These are phyloP conservation scores for Verticillium isaacii DNA, from an alignment of 2,329 filamentous ascomycete species.

Conservation along the genomic window DNA sequence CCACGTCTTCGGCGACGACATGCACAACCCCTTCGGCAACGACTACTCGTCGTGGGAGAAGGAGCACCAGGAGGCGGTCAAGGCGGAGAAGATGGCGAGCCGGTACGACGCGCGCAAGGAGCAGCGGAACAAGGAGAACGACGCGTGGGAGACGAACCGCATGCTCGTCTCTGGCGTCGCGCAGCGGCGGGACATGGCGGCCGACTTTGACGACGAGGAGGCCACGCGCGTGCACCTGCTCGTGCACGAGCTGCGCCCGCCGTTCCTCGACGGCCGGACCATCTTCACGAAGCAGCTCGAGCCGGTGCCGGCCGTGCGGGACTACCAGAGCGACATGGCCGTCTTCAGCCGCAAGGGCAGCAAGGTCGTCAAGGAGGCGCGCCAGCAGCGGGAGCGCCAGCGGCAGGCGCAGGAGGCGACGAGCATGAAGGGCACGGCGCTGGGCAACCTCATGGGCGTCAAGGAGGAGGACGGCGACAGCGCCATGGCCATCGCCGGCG, in stretches of 20 bases:
- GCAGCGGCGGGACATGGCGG: conserved; percentile 75
- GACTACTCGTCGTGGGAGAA: conserved; percentile 69
- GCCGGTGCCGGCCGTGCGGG: conserved; percentile 85
- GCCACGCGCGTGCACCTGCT: conserved; percentile 83
- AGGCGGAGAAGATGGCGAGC: conserved; percentile 75
- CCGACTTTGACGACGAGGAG: conserved; percentile 89
- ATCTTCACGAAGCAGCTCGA: conserved; percentile 98
- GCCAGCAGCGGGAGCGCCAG: conserved; percentile 88
- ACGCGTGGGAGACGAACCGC: conserved; percentile 97
- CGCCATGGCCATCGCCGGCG: conserved; percentile 69
- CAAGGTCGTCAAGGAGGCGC: conserved; percentile 82
- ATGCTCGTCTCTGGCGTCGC: conserved; percentile 97
- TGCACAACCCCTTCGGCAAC: conserved; percentile 87
- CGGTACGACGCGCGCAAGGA: conserved; percentile 65
- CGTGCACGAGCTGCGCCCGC: conserved; percentile 89
- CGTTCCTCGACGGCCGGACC: conserved; percentile 89
- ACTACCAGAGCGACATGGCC: conserved; percentile 97
- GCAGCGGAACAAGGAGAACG: conserved; percentile 89
- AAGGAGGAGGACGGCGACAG: conserved; percentile 93
- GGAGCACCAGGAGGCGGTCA: conserved; percentile 65
- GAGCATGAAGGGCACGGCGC: conserved; percentile 81
- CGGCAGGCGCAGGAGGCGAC: conserved; percentile 94
- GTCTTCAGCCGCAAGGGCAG: conserved; percentile 96
- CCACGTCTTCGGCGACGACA: conserved; percentile 83
- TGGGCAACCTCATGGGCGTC: conserved; percentile 93